phyloP scores from a whole-genome alignment of 352 stramenopile species.

The Phytophthora aleatoria region DNA sequence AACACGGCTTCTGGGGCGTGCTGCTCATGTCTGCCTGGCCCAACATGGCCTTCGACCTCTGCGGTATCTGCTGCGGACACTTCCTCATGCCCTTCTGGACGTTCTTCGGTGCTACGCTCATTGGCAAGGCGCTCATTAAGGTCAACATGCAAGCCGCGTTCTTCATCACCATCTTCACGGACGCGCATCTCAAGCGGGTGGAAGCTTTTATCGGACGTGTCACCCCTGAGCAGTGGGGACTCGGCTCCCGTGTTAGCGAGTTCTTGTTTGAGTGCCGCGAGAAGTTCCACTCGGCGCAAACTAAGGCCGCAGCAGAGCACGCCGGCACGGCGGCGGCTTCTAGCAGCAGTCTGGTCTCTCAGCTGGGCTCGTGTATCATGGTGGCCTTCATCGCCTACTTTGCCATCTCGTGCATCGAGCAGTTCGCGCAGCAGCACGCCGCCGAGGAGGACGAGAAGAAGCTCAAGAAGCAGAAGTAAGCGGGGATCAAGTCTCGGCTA shows the following conservation, averaged over 20 bases:
- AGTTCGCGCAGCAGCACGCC: constrained; percentile 90
- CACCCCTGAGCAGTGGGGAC: constrained; percentile 70
- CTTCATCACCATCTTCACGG: constrained; percentile 93
- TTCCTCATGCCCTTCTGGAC: constrained; percentile 96
- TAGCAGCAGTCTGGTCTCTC: constrained; percentile 76
- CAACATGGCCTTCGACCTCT: constrained; percentile 95
- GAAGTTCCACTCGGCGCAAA: constrained; percentile 84
- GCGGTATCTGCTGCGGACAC: constrained; percentile 94
- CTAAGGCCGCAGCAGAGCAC: constrained; percentile 63
- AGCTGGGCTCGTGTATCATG: constrained; percentile 83
- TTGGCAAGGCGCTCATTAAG: constrained; percentile 94
- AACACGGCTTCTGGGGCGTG: constrained; percentile 93
- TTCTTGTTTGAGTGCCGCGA: constrained; percentile 87
- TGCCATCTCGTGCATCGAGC: constrained; percentile 89
- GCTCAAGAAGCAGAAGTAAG: constrained; percentile 78
- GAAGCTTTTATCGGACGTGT: constrained; percentile 84
- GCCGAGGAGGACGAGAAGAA: constrained; percentile 89
- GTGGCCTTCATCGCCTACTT: constrained; percentile 91
- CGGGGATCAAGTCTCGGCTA: no score
- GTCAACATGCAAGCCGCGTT: constrained; percentile 90
- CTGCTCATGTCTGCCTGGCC: constrained; percentile 94
- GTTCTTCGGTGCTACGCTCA: constrained; percentile 94
- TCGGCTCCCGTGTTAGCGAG: constrained; percentile 83
- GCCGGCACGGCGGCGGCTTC: constrained; percentile 42
- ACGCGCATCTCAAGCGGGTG: constrained; percentile 82